Evolutionary conservation across 768 basidiomycete genomes (phyloP).

Genomic region (Plicaturopsis crispa): DNA sequence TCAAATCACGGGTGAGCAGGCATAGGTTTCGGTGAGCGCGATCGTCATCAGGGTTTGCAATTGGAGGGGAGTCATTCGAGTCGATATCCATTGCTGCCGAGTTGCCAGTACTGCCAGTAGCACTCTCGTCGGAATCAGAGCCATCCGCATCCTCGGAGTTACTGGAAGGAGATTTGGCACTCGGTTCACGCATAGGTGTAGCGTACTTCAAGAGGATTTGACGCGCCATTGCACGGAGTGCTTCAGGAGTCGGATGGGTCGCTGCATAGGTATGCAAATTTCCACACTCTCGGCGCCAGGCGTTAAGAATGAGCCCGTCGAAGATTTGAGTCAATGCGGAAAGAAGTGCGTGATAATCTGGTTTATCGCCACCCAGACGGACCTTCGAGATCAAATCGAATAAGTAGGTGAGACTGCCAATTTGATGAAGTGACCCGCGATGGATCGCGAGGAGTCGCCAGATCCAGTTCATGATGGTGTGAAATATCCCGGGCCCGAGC

Average conservation of each 20-base stretch:
- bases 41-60: constrained; percentile 3
- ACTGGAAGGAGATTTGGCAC: too few relatives aligned
- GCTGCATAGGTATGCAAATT: constrained; percentile 8
- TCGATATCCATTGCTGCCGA: background rate
- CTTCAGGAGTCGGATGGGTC: constrained; percentile 12
- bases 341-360: constrained; percentile 13
- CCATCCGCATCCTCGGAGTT: too few relatives aligned
- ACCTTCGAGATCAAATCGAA: constrained; percentile 11
- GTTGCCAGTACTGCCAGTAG: too few relatives aligned
- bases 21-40: constrained; percentile 4
- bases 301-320: constrained; percentile 10
- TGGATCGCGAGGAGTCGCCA: constrained; percentile 10
- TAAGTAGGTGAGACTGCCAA: constrained; percentile 11
- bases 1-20: constrained; percentile 7
- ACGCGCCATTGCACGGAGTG: constrained; percentile 5
- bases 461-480: constrained; percentile 12
- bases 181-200: background rate
- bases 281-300: constrained; percentile 14
- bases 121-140: too few relatives aligned
- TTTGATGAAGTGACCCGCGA: constrained; percentile 6
- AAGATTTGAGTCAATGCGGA: constrained; percentile 9
- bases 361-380: constrained; percentile 8
- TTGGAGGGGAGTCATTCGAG: background rate
- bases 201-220: constrained; percentile 7
- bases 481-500: constrained; percentile 11